phyloP scores from a whole-genome alignment of 768 basidiomycete species.

The Cystofilobasidium capitatum region DNA sequence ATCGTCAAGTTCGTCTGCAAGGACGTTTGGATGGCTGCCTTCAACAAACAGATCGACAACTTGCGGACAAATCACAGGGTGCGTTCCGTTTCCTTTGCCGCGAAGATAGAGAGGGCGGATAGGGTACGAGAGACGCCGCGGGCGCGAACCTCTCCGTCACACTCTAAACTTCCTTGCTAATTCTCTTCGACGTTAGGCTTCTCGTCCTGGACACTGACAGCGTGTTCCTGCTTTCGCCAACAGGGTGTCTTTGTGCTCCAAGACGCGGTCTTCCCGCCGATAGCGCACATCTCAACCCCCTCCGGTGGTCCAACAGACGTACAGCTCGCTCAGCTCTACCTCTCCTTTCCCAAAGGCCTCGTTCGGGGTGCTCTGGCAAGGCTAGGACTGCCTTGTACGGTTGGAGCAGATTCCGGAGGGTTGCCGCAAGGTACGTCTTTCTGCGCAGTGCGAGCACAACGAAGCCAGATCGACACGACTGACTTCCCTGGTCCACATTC shows the following conservation, averaged over 20 bases:
- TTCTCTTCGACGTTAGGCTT: not conserved
- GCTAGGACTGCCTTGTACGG: slow-evolving; percentile 64
- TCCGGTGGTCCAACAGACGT: slow-evolving; percentile 65
- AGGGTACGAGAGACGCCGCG: not conserved
- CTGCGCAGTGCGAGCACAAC: too few species aligned
- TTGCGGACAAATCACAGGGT: slow-evolving; percentile 88
- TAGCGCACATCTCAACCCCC: slow-evolving; percentile 69
- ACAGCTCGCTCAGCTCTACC: slow-evolving; percentile 60
- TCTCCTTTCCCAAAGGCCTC: slow-evolving; percentile 70
- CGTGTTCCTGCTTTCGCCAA: not conserved
- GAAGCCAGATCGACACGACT: slow-evolving; percentile 4
- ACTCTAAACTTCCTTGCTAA: not conserved
- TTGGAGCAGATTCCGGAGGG: slow-evolving; percentile 65
- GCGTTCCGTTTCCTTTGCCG: slow-evolving; percentile 33
- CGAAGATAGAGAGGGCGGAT: not conserved
- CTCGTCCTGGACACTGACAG: too few species aligned
- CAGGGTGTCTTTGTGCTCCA: slow-evolving; percentile 90
- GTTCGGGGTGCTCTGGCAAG: slow-evolving; percentile 71
- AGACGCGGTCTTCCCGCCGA: slow-evolving; percentile 80
- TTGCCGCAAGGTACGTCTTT: slow-evolving; percentile 77
- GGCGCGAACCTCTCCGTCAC: not conserved
- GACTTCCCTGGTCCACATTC: not conserved
- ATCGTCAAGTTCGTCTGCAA: slow-evolving; percentile 93
- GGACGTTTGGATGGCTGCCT: slow-evolving; percentile 73
- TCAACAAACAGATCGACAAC: slow-evolving; percentile 94